Conservation (phyloP, 768 basidiomycete species). For the Lentinula lateritia region DNA sequence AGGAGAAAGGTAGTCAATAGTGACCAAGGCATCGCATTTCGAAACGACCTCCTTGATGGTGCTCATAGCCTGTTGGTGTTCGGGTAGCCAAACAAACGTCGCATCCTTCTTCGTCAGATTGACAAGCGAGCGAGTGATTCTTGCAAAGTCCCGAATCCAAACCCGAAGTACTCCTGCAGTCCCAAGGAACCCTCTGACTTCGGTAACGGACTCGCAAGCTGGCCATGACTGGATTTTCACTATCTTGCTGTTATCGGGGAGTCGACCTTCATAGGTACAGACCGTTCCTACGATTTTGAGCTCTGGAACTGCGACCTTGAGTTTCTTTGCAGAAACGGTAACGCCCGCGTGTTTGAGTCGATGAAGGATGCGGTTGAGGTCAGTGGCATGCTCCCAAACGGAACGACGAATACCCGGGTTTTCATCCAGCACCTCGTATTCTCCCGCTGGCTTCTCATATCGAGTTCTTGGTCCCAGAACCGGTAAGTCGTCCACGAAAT, state of each 20-base stretch:
- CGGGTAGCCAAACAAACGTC: constrained; percentile 20
- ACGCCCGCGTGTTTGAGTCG: constrained; percentile 12
- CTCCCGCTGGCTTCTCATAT: constrained; percentile 20
- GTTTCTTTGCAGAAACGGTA: constrained; percentile 20
- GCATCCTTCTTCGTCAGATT: constrained; percentile 8
- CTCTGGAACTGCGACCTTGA: constrained; percentile 16
- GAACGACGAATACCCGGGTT: constrained; percentile 18
- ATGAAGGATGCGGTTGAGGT: constrained; percentile 15
- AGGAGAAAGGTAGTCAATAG: constrained; percentile 22
- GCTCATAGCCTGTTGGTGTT: neutral
- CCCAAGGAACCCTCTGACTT: constrained; percentile 18
- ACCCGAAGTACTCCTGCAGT: neutral
- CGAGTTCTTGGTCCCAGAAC: constrained; percentile 24
- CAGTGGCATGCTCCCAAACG: constrained; percentile 28
- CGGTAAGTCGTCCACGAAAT: constrained; percentile 26
- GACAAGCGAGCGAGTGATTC: neutral
- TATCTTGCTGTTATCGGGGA: constrained; percentile 21
- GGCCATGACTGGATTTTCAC: constrained; percentile 22
- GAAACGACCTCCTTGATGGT: neutral
- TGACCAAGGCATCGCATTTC: neutral
- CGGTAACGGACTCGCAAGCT: constrained; percentile 1
- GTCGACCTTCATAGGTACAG: constrained; percentile 23
- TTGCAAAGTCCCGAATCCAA: neutral
- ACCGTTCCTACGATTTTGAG: constrained; percentile 24
- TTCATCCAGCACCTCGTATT: constrained; percentile 2